These are phyloP conservation scores for Cyanodermella asteris DNA, from an alignment of 2,329 filamentous ascomycete genomes.

Conservation along the genomic window DNA sequence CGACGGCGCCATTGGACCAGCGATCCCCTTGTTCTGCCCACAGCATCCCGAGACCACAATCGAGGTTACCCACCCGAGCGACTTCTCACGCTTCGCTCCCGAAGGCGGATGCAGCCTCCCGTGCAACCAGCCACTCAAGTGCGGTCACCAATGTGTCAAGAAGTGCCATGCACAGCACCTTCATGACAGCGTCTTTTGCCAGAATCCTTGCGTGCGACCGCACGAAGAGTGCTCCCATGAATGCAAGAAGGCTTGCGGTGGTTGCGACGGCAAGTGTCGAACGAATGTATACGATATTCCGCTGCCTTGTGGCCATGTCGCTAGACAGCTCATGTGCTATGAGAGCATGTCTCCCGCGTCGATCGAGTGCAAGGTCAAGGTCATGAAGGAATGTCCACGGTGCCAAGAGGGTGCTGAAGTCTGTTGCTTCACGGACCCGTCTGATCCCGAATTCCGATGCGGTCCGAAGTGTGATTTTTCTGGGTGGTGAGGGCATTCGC, in stretches of 20 bases:
- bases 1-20: slow-evolving; percentile 25
- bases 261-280: slow-evolving; percentile 18
- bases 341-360: slow-evolving; percentile 20
- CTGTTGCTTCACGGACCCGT: too few relatives aligned
- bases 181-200: slow-evolving; percentile 20
- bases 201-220: slow-evolving; percentile 17
- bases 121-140: slow-evolving; percentile 24
- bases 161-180: slow-evolving; percentile 24
- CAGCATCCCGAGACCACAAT: slow-evolving; percentile 35
- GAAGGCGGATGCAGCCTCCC: slow-evolving; percentile 37
- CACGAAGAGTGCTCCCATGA: slow-evolving; percentile 19
- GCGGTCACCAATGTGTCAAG: slow-evolving; percentile 23
- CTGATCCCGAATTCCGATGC: too few relatives aligned
- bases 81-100: slow-evolving; percentile 33
- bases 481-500: too few relatives aligned
- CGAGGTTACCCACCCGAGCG: slow-evolving; percentile 28
- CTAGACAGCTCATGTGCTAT: slow-evolving; percentile 14
- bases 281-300: slow-evolving; percentile 12
- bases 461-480: too few relatives aligned
- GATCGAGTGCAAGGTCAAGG: slow-evolving; percentile 27
- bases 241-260: slow-evolving; percentile 21
- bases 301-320: slow-evolving; percentile 15
- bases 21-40: slow-evolving; percentile 35
- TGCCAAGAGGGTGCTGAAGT: too few relatives aligned
- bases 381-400: too few relatives aligned